Evolutionary conservation across 768 basidiomycete species (phyloP), one percentile per base, ranked within the genome.

Genomic region (Lentinula aciculospora): DNA sequence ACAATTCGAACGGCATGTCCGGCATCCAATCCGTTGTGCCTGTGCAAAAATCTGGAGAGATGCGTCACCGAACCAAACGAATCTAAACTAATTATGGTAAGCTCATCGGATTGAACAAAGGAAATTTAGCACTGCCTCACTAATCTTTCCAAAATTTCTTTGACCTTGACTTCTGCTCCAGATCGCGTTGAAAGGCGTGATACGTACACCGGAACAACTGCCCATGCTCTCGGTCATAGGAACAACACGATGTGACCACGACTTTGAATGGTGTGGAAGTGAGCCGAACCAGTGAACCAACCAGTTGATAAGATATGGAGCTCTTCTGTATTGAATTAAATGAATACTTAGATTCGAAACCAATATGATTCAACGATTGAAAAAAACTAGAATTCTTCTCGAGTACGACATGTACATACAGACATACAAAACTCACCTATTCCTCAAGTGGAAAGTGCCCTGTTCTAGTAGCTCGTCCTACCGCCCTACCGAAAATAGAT

Each of bases 201-300:
- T 63, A 61, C 63, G 9, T 27, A 15, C 25, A 7, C 27, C 46
- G 46, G 29, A 47, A 29, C 25, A 28, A 17, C 13, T 28, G n/a
- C 12, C 46, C 61, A 40, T 27, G 44, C 39, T 57, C 57, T 51
- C 58, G 63, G 67, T 69, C 69, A 72, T 62, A 72, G 68, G 67
- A 66, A 68, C 68, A 67, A 64, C 66, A 68, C 64, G 67, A 65
- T 66, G 60, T 58, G 64, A 59, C 55, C 65, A 62, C 61, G 60
- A 62, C 59, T 61, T 63, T 42, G 44, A 53, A 44, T 53, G 50
- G 32, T 60, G 27, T n/a, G 44, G 40, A 45, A 51, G 55, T 54
- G 39, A 54, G 42, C 53, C 53, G 46, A 46, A 56, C 54, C 54
- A 28, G 50, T 39, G 50, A 37, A 54, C 19, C 28, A 31, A 31